A percentile compares a stretch with the other conserved stretches of the same genome.
phyloP scores from a whole-genome alignment of 2,329 filamentous ascomycete genomes.

The Monilinia fructicola region DNA sequence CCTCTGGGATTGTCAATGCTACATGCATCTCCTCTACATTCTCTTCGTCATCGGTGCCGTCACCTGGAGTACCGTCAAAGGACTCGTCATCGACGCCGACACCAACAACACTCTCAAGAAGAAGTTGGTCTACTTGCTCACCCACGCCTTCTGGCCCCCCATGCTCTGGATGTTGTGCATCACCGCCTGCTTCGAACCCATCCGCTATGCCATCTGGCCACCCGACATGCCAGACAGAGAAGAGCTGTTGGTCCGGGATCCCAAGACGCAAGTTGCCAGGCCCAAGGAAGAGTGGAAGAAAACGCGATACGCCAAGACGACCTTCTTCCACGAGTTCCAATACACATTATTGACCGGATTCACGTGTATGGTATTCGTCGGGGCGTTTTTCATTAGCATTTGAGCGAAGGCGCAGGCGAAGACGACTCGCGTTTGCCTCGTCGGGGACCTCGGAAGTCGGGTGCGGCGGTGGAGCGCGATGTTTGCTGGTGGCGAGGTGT shows the following conservation, averaged over 20 bases:
- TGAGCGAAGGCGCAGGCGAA: background rate
- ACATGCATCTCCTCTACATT: constrained; percentile 50
- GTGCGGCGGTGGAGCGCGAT: background rate
- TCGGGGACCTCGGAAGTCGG: background rate
- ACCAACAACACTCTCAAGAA: constrained; percentile 43
- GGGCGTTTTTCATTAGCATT: constrained; percentile 21
- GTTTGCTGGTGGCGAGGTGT: background rate
- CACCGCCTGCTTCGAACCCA: constrained; percentile 49
- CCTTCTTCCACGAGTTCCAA: constrained; percentile 57
- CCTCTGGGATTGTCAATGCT: constrained; percentile 55
- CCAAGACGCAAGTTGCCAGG: constrained; percentile 54
- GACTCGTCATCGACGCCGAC: constrained; percentile 48
- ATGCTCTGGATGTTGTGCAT: constrained; percentile 48
- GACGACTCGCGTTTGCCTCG: background rate
- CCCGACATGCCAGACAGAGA: constrained; percentile 58
- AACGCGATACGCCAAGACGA: constrained; percentile 54
- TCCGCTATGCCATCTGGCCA: constrained; percentile 61
- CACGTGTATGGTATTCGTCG: constrained; percentile 50
- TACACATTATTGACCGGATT: constrained; percentile 52
- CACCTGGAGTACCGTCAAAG: constrained; percentile 45
- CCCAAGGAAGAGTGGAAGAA: constrained; percentile 52
- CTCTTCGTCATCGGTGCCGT: constrained; percentile 46
- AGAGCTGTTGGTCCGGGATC: constrained; percentile 55
- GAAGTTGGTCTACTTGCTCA: constrained; percentile 50
- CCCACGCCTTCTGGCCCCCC: constrained; percentile 63